These are phyloP conservation scores for Aleurites moluccanus DNA, from an alignment of 441 rosid genomes.

Conservation along the genomic window DNA sequence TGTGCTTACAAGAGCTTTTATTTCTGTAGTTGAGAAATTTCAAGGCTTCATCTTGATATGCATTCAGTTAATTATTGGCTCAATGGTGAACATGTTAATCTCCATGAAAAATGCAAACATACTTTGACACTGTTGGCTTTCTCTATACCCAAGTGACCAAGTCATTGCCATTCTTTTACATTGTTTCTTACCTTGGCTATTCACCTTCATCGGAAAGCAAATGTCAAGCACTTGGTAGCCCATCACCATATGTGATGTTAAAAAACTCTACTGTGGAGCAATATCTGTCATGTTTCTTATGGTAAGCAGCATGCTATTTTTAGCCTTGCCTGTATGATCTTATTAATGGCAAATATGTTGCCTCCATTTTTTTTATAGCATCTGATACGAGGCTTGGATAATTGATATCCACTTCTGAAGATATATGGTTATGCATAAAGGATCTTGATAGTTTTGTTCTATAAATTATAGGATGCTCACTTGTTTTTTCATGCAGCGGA, in stretches of 20 bases:
- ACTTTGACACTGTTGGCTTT: neutral
- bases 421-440: conserved; percentile 10
- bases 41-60: neutral
- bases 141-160: neutral
- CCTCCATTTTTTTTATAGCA: neutral
- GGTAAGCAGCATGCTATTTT: neutral
- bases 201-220: neutral
- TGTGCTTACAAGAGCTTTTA: neutral
- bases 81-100: neutral
- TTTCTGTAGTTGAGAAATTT: neutral
- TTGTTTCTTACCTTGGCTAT: neutral
- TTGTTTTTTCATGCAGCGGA: conserved; percentile 53
- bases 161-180: neutral
- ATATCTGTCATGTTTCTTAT: neutral
- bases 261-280: neutral
- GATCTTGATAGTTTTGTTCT: neutral
- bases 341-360: neutral
- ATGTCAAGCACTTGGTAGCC: neutral
- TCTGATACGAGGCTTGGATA: conserved; percentile 1
- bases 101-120: neutral
- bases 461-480: neutral
- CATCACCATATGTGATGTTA: neutral
- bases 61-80: neutral
- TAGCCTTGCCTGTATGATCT: conserved; percentile 2
- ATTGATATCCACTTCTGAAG: neutral